Evolutionary conservation across 2,329 filamentous ascomycete genomes (phyloP).

Genomic region (Fusarium guadeloupense): DNA sequence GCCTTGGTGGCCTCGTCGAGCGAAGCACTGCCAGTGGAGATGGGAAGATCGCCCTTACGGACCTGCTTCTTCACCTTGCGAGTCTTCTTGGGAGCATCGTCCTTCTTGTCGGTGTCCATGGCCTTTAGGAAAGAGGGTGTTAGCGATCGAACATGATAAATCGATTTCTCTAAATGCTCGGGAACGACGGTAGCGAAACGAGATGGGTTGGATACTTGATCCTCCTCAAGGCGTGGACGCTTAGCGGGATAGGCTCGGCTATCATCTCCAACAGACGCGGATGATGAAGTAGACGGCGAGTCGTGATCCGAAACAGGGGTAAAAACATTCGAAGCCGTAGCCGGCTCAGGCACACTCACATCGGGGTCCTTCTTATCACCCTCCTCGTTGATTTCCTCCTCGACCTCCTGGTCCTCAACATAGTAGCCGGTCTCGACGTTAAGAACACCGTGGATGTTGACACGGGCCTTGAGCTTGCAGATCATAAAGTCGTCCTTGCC

Average conservation of each 20-base stretch:
- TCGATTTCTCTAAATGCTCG: slow-evolving; percentile 6
- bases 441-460: slow-evolving; percentile 95
- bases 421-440: slow-evolving; percentile 98
- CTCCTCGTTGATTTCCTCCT: slow-evolving; percentile 85
- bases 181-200: slow-evolving; percentile 3
- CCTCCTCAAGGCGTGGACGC: slow-evolving; percentile 31
- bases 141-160: slow-evolving; percentile 36
- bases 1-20: slow-evolving; percentile 76
- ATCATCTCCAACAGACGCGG: slow-evolving; percentile 28
- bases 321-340: slow-evolving; percentile 3
- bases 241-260: slow-evolving; percentile 23
- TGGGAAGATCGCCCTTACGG: slow-evolving; percentile 93
- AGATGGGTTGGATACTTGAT: background rate
- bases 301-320: background rate
- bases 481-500: slow-evolving; percentile 98
- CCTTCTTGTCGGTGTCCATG: slow-evolving; percentile 84
- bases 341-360: slow-evolving; percentile 62
- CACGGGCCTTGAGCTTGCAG: slow-evolving; percentile 97
- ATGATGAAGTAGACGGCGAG: slow-evolving; percentile 21
- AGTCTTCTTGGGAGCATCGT: slow-evolving; percentile 80
- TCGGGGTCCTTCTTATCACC: slow-evolving; percentile 73
- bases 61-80: slow-evolving; percentile 99
- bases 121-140: slow-evolving; percentile 60
- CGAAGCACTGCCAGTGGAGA: slow-evolving; percentile 83
- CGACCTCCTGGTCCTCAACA: slow-evolving; percentile 96